Conservation (phyloP, 202 grass and related monocot species). For the Cymbopogon flexuosus region DNA sequence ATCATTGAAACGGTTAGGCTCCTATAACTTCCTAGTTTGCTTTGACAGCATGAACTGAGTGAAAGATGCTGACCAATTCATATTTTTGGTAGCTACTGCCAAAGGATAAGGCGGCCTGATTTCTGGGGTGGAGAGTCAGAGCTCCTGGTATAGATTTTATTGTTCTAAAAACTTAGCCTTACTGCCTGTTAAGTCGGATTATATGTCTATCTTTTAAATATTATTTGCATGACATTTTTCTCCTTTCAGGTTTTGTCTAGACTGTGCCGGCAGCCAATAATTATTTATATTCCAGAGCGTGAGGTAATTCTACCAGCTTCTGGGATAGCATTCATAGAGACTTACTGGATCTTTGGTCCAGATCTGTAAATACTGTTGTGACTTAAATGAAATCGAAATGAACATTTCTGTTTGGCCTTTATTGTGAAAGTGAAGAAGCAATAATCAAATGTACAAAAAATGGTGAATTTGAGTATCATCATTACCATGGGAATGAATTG, state of each 20-base stretch:
- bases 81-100: constrained; percentile 71
- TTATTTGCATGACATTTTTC: neutral
- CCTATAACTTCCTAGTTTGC: constrained; percentile 15
- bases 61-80: constrained; percentile 18
- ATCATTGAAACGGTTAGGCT: constrained; percentile 67
- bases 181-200: neutral
- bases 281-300: constrained; percentile 85
- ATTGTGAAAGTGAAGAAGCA: neutral
- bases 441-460: neutral
- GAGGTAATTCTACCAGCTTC: constrained; percentile 48
- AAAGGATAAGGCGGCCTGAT: constrained; percentile 72
- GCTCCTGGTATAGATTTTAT: constrained; percentile 56
- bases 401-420: neutral
- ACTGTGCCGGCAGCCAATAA: constrained; percentile 68
- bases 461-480: neutral
- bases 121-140: constrained; percentile 98
- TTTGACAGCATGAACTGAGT: constrained; percentile 31
- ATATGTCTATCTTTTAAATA: neutral
- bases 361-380: neutral
- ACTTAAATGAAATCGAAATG: neutral
- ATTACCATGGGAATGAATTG: neutral
- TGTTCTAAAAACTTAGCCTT: constrained; percentile 16
- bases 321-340: neutral
- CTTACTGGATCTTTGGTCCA: neutral
- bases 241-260: constrained; percentile 71